Evolutionary conservation across 2,329 filamentous ascomycete genomes (phyloP).

Genomic region (Thelonectria discophora): DNA sequence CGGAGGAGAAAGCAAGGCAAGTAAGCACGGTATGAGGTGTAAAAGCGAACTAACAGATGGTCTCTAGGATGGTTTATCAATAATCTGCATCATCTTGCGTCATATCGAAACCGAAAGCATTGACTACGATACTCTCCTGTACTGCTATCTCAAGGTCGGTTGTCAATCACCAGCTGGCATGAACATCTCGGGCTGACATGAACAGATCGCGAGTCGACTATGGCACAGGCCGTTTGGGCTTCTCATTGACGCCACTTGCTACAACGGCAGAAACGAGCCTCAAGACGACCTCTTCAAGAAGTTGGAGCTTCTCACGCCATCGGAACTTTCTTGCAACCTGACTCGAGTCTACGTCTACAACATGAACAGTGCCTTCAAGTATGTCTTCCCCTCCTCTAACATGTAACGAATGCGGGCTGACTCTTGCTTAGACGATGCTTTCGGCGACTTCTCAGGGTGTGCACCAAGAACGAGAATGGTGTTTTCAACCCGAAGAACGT

Average conservation of each 20-base stretch:
- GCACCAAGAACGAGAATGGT: conserved; percentile 67
- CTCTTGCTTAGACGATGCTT: conserved; percentile 64
- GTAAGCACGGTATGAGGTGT: neutral
- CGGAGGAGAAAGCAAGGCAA: conserved; percentile 74
- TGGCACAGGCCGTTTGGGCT: conserved; percentile 76
- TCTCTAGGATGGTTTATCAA: conserved; percentile 68
- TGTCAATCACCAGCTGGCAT: too few species aligned
- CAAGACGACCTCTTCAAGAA: conserved; percentile 72
- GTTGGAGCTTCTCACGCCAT: conserved; percentile 69
- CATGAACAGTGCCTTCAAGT: conserved; percentile 76
- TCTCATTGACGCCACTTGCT: conserved; percentile 75
- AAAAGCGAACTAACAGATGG: conserved; percentile 22
- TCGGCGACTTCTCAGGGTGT: conserved; percentile 68
- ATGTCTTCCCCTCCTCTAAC: conserved; percentile 29
- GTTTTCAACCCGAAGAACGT: conserved; percentile 72
- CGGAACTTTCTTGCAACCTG: conserved; percentile 67
- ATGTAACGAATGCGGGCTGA: conserved; percentile 13
- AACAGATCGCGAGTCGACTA: conserved; percentile 71
- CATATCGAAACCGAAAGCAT: conserved; percentile 72
- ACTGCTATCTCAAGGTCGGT: conserved; percentile 72
- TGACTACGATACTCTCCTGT: conserved; percentile 72
- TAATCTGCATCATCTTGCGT: conserved; percentile 74
- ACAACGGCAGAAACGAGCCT: conserved; percentile 72
- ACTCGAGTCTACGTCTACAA: conserved; percentile 74
- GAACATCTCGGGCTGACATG: neutral